Base-by-base conservation (phyloP, 345 rosid genomes). In the Odontarrhena argentea region DNA sequence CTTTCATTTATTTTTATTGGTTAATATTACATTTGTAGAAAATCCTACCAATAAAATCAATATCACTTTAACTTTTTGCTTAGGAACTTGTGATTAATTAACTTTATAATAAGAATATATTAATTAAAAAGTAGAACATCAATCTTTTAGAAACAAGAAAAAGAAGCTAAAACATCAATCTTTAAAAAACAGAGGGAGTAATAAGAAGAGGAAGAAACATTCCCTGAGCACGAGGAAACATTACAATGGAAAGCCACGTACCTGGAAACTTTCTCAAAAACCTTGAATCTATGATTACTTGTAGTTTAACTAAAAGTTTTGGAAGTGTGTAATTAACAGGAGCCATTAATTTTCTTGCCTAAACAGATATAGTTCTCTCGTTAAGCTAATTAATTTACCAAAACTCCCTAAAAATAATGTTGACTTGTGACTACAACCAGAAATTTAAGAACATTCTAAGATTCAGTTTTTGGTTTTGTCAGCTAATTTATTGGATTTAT, bases 281-380 rank as follows among this genome's bases (percentile, higher is more conserved):
- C 5, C 6, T 5, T 32, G 18, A 40, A 41, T 13, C 40, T 8
- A 64, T 71, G 70, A 40, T 71, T 64, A 49, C 76, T 72, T 64
- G 60, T 72, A 57, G 70, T 34, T 57, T 65, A 72, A 64, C 76
- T 9, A 72, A 0, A 43, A 42, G 15, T 65, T 59, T 26, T 66
- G 49, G 50, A 66, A 63, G 70, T 59, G 62, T 65, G 43, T 59
- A 51, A 59, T 59, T 55, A 59, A 51, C 30, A 11, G 0, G 5
- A 24, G 9, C 14, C 67, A 34, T 7, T 44, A 44, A 35, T 0
- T 51, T 52, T 73, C 77, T 37, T 65, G 57, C 72, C 77, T 66
- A 66, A 28, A 58, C 30, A 50, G 8, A 56, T 55, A 28, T 57
- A 57, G 3, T 24, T 57, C 56, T 65, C 65, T 57, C 66, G 71